Evolutionary conservation across 768 basidiomycete species (phyloP), one percentile per base, ranked within the genome.

Genomic region (Austroboletus festivus): DNA sequence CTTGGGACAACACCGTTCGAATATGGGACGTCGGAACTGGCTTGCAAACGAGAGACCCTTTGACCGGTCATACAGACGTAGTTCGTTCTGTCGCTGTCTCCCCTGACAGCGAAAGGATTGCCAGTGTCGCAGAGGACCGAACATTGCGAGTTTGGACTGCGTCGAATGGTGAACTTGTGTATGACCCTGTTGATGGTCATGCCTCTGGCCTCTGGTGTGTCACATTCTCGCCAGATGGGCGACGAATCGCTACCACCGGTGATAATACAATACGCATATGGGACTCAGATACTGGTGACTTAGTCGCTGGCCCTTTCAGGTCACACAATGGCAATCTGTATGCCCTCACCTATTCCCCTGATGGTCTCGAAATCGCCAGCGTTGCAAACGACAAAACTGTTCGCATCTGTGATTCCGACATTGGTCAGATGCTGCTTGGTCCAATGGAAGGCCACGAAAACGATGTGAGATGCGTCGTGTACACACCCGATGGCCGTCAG

Each of bases 281-380:
- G 67, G 60, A 69, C 50, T 47, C 60, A 30, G 53, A 58, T 42
- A 59, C 62, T 21, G 64, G 60, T 10, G 41, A 53, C 26, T 37
- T 62, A 43, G 48, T 60, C 49, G 50, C 53, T 44, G 64, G 60
- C 41, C 64, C 57, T 7, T 64, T 68, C 50, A 52, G 58, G 38
- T 64, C 60, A 24, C 63, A 64, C 63, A 58, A 62, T 47, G 60
- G 60, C 60, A 64, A 62, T 47, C 60, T 62, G 8, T 65, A 64
- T 43, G 52, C 62, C 49, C 55, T 64, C 78, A 44, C 81, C 70
- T 79, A 51, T 20, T 54, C 54, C 46, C 62, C 62, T 28, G 62
- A 64, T 21, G 60, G 62, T 23, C 62, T 62, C 58, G 62, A 65
- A 37, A 64, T 64, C 51, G 60, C 57, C 38, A 64, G 59, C 55